phyloP scores from a whole-genome alignment of 805 yeast genomes.

The Diddensiella transvaalensis region DNA sequence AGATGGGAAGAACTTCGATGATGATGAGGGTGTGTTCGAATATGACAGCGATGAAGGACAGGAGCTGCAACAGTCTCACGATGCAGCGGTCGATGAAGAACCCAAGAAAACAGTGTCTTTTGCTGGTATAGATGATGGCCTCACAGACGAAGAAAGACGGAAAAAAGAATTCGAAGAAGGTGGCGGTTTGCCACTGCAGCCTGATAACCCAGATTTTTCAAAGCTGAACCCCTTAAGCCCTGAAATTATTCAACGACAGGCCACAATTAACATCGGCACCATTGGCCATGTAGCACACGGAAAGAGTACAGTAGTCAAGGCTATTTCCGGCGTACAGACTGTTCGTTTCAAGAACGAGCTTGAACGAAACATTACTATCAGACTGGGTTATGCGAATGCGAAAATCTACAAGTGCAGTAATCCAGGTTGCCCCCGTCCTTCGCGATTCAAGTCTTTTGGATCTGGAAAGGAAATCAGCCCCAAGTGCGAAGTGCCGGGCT shows the following conservation, averaged over 20 bases:
- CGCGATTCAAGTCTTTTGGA: constrained; percentile 89
- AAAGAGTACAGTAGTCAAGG: constrained; percentile 88
- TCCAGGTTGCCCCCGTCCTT: constrained; percentile 85
- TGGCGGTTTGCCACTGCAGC: constrained; percentile 97
- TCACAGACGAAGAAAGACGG: constrained; percentile 68
- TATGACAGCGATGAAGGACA: constrained; percentile 41
- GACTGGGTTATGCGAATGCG: constrained; percentile 98
- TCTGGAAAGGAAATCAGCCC: constrained; percentile 95
- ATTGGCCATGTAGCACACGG: constrained; percentile 97
- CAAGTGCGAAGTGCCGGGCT: constrained; percentile 82
- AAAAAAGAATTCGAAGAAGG: constrained; percentile 91
- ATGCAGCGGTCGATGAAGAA: constrained; percentile 16
- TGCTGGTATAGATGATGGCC: constrained; percentile 57
- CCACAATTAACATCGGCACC: constrained; percentile 97
- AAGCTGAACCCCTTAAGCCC: constrained; percentile 83
- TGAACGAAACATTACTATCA: constrained; percentile 98
- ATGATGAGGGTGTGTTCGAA: constrained; percentile 43
- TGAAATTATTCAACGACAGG: constrained; percentile 93
- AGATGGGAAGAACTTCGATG: constrained; percentile 52
- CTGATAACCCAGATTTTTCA: constrained; percentile 79
- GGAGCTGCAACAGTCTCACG: constrained; percentile 29
- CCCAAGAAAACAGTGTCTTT: constrained; percentile 75
- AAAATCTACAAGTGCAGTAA: constrained; percentile 92
- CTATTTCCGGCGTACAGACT: constrained; percentile 97
- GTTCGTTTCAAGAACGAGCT: constrained; percentile 98